Evolutionary conservation across 345 rosid genomes (phyloP), one percentile per base, ranked within the genome.

Genomic region (Salix suchowensis): DNA sequence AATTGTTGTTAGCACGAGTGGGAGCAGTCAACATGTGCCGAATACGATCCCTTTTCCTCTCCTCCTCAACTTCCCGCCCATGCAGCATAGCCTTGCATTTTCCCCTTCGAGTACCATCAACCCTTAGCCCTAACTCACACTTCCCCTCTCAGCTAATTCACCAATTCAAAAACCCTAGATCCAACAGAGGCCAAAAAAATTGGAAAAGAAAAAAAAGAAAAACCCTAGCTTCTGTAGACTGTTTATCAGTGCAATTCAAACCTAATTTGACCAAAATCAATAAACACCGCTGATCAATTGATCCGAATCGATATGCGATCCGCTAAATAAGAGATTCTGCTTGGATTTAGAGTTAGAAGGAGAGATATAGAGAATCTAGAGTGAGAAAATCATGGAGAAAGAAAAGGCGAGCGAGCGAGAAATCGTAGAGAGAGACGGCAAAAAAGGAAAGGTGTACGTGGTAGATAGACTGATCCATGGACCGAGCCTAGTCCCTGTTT

Each of bases 71-170:
- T 78, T 83, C 76, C 82, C 85, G 80, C 72, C 83, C 91, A 88
- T 82, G 64, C 64, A 23, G 90, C 92, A 90, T 86, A 87, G 90
- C 88, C 83, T 79, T 79, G 83, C 79, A 80, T 80, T 80, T 80
- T 80, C 76, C 62, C 83, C 70, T 64, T 39, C 76, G 76, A 76
- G 72, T 80, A 80, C 83, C 83, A 80, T 80, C 83, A 80, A 80
- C 76, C 79, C 83, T 61, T 37, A 32, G 10, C 65, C 71, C 76
- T 46, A 46, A 61, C 68, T 71, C 52, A 36, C 50, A 52, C 76
- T n/a, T 68, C 15, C 71, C 48, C 50, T 21, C 61, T 58, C 64
- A 58, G 23, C 23, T 58, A 58, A 58, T 23, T 54, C 64, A 58
- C 52, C 24, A 68, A 18, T 66, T 32, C 46, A 24, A 81, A 73